Conservation (phyloP, 2,329 filamentous ascomycete genomes). For the Xylaria digitata region DNA sequence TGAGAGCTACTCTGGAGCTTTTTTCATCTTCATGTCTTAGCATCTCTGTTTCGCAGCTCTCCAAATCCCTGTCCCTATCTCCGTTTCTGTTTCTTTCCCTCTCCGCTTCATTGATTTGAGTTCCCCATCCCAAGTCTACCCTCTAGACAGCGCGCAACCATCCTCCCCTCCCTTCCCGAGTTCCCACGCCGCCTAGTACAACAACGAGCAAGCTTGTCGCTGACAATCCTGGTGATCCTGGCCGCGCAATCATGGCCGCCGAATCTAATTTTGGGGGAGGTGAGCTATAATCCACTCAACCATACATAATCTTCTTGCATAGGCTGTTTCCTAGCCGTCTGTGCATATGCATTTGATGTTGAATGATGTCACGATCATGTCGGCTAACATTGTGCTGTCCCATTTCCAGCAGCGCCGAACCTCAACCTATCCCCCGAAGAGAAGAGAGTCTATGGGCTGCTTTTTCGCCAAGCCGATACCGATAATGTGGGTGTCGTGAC, state of each 20-base stretch:
- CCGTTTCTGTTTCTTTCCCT: not conserved
- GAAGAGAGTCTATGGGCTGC: constrained; percentile 91
- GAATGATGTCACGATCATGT: constrained; percentile 25
- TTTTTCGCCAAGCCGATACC: constrained; percentile 92
- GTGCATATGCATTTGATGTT: constrained; percentile 1
- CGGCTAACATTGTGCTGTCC: constrained; percentile 40
- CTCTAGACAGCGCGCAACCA: constrained; percentile 18
- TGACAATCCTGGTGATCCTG: constrained; percentile 44
- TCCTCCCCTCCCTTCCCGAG: constrained; percentile 23
- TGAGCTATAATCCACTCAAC: constrained; percentile 30
- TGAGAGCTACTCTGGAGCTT: constrained; percentile 9
- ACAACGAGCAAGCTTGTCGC: constrained; percentile 24
- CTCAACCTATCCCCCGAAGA: constrained; percentile 91
- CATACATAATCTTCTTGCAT: not conserved
- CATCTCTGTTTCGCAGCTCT: constrained; percentile 14
- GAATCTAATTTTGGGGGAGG: constrained; percentile 44
- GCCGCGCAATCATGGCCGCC: constrained; percentile 49
- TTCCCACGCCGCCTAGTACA: constrained; percentile 11
- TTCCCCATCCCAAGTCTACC: constrained; percentile 8
- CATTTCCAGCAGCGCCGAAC: constrained; percentile 66
- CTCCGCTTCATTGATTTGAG: constrained; percentile 17
- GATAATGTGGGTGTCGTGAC: constrained; percentile 94
- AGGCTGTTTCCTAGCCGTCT: constrained; percentile 12
- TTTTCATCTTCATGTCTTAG: constrained; percentile 13
- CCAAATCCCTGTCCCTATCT: constrained; percentile 3